Evolutionary conservation across 495 filamentous ascomycete species (phyloP), one percentile per base, ranked within the genome.

Genomic region (Daldinia loculata): DNA sequence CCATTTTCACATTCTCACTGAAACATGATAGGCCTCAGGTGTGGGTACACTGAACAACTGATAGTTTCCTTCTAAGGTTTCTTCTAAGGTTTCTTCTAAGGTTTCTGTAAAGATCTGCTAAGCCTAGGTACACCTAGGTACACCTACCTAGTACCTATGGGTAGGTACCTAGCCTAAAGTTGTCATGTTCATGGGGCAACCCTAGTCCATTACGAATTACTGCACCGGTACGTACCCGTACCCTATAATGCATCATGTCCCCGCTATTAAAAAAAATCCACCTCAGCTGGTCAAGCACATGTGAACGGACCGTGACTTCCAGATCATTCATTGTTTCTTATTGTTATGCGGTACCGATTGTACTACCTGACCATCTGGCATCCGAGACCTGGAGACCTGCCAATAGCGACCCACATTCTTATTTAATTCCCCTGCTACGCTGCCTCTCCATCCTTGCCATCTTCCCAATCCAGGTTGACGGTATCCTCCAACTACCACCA

Each of bases 381-480:
- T 29, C 48, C 41, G 36, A 60, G 43, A 55, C 36, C n/a, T 61
- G 50, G 36, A 60, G 43, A 55, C 36, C n/a, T 61, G 50, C 66
- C 60, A 69, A 58, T 63, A 4, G 43, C 2, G 66, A 52, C 43
- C 66, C 59, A 69, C 59, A 69, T 59, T 63, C 32, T 59, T 56
- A 59, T 63, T 63, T 69, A 69, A 57, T 62, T 68, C 55, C 55
- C 34, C 34, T 34, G 29, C 27, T 7, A 24, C 51, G 14, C 24
- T 55, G 30, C 55, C 12, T 26, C 19, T 5, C 48, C 27, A 53
- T 17, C 24, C 50, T 53, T 53, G 27, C 50, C 36, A 9, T 26
- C 9, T 45, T 43, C 41, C 6, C 39, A 59, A 51, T n/a, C 36
- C 53, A 38, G 55, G 52, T 66, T 48, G 38, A 51, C 36, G 53